Percentiles rank a stretch among this genome's conserved stretches.
phyloP scores from a whole-genome alignment of 495 filamentous ascomycete genomes.

The Xylona heveae region DNA sequence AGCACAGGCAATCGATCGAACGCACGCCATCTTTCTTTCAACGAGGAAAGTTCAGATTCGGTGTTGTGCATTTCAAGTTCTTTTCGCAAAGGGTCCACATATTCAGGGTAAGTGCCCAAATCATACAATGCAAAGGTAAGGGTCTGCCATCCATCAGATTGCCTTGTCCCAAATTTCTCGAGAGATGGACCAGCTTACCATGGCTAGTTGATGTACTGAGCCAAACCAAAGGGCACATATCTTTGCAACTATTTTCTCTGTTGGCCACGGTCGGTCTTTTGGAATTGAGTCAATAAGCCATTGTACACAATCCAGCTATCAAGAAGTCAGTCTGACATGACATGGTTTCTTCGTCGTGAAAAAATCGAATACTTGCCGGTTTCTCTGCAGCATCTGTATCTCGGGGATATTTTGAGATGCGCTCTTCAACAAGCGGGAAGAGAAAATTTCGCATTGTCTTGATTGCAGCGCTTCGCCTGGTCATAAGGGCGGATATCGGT shows the following conservation, averaged over 20 bases:
- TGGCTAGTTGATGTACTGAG: slow-evolving; percentile 7
- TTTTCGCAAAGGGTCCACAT: slow-evolving; percentile 9
- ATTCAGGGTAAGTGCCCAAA: slow-evolving; percentile 15
- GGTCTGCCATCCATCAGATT: slow-evolving; percentile 8
- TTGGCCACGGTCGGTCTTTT: slow-evolving; percentile 5
- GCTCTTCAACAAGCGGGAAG: too few species aligned
- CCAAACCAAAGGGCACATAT: slow-evolving; percentile 11
- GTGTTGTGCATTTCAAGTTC: slow-evolving; percentile 2
- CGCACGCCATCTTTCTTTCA: slow-evolving; percentile 7
- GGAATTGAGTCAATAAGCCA: slow-evolving; percentile 17
- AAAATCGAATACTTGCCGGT: too few species aligned
- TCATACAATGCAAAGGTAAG: slow-evolving; percentile 13
- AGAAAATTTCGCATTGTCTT: too few species aligned
- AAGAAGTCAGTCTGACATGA: too few species aligned
- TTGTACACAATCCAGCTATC: slow-evolving; percentile 14
- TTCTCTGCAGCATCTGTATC: too few species aligned
- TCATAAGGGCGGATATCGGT: too few species aligned
- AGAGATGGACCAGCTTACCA: neutral
- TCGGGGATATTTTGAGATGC: too few species aligned
- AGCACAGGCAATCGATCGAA: slow-evolving; percentile 9
- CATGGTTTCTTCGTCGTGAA: too few species aligned
- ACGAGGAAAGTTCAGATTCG: neutral
- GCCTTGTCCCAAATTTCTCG: neutral
- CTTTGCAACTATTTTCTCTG: slow-evolving; percentile 10
- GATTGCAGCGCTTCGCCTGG: too few species aligned